Base-by-base conservation (phyloP, 495 filamentous ascomycete species). In the Aspergillus diversus region DNA sequence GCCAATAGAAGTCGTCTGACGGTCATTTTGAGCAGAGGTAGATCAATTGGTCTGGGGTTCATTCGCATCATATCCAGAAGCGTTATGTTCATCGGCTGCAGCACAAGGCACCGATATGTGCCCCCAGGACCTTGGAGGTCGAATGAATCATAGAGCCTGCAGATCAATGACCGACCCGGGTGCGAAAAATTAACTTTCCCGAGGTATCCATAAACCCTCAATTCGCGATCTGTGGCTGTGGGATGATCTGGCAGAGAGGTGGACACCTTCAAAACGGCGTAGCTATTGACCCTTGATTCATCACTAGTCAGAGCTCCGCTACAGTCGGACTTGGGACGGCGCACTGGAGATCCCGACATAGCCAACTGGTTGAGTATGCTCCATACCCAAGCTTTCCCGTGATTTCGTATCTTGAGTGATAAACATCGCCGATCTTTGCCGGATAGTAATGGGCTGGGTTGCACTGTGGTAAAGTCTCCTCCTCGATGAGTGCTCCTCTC, bases 381-480 rank as follows among this genome's bases (percentile, higher is more conserved):
- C 84, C 83, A 61, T 76, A 86, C 15, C 85, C 84, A 39, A 86
- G 75, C 68, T 87, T 86, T 6, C 76, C 77, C 5, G 81, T 60
- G 42, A 85, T 71, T 61, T 82, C 69, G 60, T 86, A 86, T 39
- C 75, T 76, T 52, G 72, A 69, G 39, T 75, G 55, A 55, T 80
- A 72, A 13, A 83, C 69, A 59, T 86, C 79, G 33, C 81, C 81
- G 57, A 85, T 81, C 53, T 70, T 69, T 31, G 81, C 80, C 5
- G 81, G 80, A 69, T 80, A 84, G 68, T 76, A 86, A 49, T 77
- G 72, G 33, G 68, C 66, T 6, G 73, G 63, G 33, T 70, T 56
- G 65, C 81, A 84, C 61, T 73, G 68, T 4, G 75, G 74, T 51
- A 81, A 60, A 15, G 66, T 72, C 61, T 85, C 81, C 69, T 84